Conservation (phyloP, 352 stramenopile genomes). For the Pythium rishiriense region DNA sequence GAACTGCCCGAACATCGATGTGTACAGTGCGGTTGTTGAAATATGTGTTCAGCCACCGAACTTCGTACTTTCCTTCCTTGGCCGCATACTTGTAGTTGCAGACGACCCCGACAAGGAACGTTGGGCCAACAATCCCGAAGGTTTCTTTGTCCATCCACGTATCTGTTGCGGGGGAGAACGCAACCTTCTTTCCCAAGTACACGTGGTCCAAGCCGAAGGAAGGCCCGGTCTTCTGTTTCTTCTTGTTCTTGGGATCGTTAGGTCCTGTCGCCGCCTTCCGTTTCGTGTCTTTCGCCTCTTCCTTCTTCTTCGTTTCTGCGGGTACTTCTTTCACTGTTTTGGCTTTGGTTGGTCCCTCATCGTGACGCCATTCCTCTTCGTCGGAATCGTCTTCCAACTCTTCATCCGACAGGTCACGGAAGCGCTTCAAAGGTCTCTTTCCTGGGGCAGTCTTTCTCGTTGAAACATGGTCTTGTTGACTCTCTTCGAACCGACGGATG, state of each 20-base stretch:
- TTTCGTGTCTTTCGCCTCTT: slow-evolving; percentile 1
- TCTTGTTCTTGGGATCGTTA: slow-evolving; percentile 5
- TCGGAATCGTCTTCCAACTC: slow-evolving; percentile 1
- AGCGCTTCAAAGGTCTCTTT: slow-evolving; percentile 4
- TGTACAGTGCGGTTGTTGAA: not conserved
- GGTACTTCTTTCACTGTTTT: not conserved
- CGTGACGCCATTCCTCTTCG: not conserved
- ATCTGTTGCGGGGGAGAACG: slow-evolving; percentile 4
- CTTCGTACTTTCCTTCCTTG: not conserved
- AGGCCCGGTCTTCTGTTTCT: not conserved
- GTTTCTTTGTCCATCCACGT: slow-evolving; percentile 2
- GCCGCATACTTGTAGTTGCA: not conserved
- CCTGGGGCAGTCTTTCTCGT: slow-evolving; percentile 1
- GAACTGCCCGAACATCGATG: not conserved
- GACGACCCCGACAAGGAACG: not conserved
- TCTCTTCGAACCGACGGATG: slow-evolving; percentile 2
- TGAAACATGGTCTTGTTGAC: slow-evolving; percentile 1
- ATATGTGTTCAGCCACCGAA: not conserved
- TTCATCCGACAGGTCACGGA: not conserved
- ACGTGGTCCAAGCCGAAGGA: not conserved
- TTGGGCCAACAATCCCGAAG: not conserved
- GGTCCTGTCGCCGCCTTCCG: not conserved
- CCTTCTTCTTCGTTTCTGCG: too few relatives aligned
- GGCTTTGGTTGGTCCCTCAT: not conserved
- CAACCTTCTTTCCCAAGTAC: slow-evolving; percentile 6